Conservation (phyloP, 1,284 basidiomycete species). For the Fereydounia khargensis region DNA sequence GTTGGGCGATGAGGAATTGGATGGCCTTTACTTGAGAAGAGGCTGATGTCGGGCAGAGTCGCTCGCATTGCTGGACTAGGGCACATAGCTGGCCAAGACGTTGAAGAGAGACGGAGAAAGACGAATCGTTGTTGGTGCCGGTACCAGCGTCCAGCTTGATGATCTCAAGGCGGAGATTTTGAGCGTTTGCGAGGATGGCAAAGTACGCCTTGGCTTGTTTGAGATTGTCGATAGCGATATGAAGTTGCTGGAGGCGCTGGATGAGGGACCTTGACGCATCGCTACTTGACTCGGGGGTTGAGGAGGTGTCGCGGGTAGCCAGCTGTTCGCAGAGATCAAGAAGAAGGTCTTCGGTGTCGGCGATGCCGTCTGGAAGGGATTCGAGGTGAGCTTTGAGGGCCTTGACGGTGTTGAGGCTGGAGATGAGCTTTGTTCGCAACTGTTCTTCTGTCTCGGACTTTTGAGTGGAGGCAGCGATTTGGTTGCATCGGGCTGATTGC, state of each 20-base stretch:
- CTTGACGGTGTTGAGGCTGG: conserved; percentile 13
- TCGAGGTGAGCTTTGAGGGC: conserved; percentile 13
- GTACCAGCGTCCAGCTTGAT: conserved; percentile 2
- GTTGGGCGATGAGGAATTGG: conserved; percentile 30
- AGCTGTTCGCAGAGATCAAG: conserved; percentile 29
- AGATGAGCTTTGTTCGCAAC: conserved; percentile 19
- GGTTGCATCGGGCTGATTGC: too few relatives aligned
- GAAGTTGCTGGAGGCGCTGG: conserved; percentile 14
- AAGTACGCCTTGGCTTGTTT: conserved; percentile 33
- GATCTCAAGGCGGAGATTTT: conserved; percentile 20
- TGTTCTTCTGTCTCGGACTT: conserved; percentile 10
- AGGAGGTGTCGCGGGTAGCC: conserved; percentile 2
- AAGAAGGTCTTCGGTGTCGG: conserved; percentile 24
- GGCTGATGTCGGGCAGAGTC: not conserved
- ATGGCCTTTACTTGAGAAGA: conserved; percentile 6
- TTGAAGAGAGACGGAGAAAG: too few relatives aligned
- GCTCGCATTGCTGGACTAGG: conserved; percentile 17
- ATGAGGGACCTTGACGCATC: conserved; percentile 10
- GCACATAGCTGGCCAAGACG: conserved; percentile 13
- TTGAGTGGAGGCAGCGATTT: too few relatives aligned
- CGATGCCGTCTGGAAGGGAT: conserved; percentile 22
- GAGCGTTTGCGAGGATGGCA: conserved; percentile 29
- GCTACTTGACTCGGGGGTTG: conserved; percentile 7
- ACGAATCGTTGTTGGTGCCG: not conserved
- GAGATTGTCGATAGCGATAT: conserved; percentile 21